Percentiles rank a stretch among this genome's conserved stretches.
Evolutionary conservation across 129 eudicot genomes (phyloP).

Genomic region (Arctium minus): DNA sequence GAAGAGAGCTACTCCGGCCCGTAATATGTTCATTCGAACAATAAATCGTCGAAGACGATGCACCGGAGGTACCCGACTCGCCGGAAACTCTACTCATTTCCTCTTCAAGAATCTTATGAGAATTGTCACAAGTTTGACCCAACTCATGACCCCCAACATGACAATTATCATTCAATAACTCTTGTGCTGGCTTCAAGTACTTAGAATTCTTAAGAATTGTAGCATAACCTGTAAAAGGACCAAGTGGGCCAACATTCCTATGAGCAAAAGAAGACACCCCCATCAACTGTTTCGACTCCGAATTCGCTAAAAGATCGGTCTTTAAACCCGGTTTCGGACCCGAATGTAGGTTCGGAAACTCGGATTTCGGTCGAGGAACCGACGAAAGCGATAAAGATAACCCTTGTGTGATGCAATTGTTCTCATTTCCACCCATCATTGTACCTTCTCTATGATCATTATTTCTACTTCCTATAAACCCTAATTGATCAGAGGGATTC

Average conservation of each 20-base stretch:
- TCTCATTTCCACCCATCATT: conserved; percentile 15
- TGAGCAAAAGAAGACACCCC: conserved; percentile 28
- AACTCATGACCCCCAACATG: conserved; percentile 28
- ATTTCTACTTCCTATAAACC: conserved; percentile 21
- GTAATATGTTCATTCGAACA: conserved; percentile 39
- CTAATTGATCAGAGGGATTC: conserved; percentile 37
- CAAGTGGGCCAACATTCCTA: conserved; percentile 60
- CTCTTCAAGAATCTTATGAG: conserved; percentile 32
- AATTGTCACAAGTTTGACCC: conserved; percentile 24
- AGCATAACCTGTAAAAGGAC: conserved; percentile 90
- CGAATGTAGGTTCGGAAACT: conserved; percentile 15
- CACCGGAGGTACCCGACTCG: conserved; percentile 35
- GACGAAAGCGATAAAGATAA: conserved; percentile 66
- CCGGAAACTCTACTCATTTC: conserved; percentile 29
- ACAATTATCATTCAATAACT: conserved; percentile 62
- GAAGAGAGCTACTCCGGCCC: conserved; percentile 29
- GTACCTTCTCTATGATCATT: conserved; percentile 17
- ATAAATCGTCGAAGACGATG: conserved; percentile 43
- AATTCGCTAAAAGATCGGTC: conserved; percentile 16
- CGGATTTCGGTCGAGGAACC: conserved; percentile 33
- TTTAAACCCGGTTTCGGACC: conserved; percentile 19
- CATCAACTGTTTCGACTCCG: conserved; percentile 20
- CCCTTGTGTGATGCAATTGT: conserved; percentile 40
- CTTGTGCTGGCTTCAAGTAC: conserved; percentile 74
- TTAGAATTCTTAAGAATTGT: conserved; percentile 65